Base-by-base conservation (phyloP, 2,329 filamentous ascomycete genomes). In the Aspergillus piperis region DNA sequence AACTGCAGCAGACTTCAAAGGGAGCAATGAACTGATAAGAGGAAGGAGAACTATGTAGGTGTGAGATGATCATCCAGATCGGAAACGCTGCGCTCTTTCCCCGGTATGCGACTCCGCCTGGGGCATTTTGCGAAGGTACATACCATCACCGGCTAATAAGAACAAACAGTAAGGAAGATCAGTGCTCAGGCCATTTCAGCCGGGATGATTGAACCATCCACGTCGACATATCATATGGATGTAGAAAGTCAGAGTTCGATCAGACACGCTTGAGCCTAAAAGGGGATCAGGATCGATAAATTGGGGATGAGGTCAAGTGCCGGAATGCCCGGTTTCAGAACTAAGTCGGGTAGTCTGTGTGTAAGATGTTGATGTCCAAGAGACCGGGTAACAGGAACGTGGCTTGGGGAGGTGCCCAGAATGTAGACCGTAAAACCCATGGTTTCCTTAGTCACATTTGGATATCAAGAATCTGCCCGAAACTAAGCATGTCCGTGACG, bases 71-170 rank as follows among this genome's bases (percentile, higher is more conserved):
- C 65, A 61, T 27, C 58, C 56, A 58, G 67, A 68, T 69, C 67
- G 70, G 70, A 70, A 71, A 57, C 63, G 60, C 62, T 51, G 57
- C 15, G 38, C 41, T 62, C 55, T 64, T 73, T 70, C 71, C 68
- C 70, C 69, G 70, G 69, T 67, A 73, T 72, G 70, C 62, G 53
- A 59, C 52, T 64, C 49, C 41, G 48, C 19, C 64, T 66, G 64
- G 63, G 64, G 69, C 60, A 59, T 50, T 64, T 60, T 50, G n/a
- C 41, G 60, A 67, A 63, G 62, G 61, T 68, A 66, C 68, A 70
- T 69, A 60, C 66, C 67, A 62, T 61, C 61, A 61, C 62, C 62
- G 67, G 64, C 60, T 67, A 70, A 64, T 67, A 55, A 39, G 27
- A 32, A 19, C 39, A n/a, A 56, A 60, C 65, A 66, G 62, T 51